Conservation (phyloP, 2,329 filamentous ascomycete species). For the Canariomyces notabilis region DNA sequence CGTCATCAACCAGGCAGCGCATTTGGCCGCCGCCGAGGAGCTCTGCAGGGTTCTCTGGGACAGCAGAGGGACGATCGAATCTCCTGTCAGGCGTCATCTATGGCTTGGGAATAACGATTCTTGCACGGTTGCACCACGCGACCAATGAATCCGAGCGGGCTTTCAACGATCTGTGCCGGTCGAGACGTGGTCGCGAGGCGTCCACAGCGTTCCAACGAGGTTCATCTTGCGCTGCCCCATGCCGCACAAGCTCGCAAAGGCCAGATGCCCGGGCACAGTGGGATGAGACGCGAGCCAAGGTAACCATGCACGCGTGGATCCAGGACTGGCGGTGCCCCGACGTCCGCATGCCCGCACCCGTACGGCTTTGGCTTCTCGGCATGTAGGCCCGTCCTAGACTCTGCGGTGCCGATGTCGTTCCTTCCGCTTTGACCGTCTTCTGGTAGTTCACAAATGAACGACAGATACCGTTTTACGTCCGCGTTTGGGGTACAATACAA, state of each 20-base stretch:
- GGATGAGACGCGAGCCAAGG: conserved; percentile 39
- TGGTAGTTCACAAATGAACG: conserved; percentile 11
- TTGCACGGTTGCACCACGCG: conserved; percentile 23
- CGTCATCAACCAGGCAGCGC: conserved; percentile 8
- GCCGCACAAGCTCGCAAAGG: conserved; percentile 33
- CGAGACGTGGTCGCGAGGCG: conserved; percentile 24
- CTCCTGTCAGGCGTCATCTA: conserved; percentile 23
- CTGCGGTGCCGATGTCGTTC: neutral
- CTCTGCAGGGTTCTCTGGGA: conserved; percentile 10
- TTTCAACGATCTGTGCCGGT: conserved; percentile 34
- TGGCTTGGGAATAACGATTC: conserved; percentile 21
- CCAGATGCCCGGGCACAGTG: conserved; percentile 31
- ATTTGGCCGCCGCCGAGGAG: conserved; percentile 5
- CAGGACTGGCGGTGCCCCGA: conserved; percentile 32
- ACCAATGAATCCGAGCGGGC: conserved; percentile 31
- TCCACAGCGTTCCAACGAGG: conserved; percentile 13
- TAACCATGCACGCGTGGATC: conserved; percentile 36
- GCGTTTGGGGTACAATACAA: neutral
- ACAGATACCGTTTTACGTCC: conserved; percentile 6
- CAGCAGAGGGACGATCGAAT: conserved; percentile 7
- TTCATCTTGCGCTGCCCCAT: conserved; percentile 28
- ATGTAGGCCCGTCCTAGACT: conserved; percentile 4
- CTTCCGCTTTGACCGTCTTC: neutral
- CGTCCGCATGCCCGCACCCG: conserved; percentile 33
- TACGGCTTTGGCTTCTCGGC: conserved; percentile 19